These are phyloP conservation scores for Globisporangium uncinulatum DNA, from an alignment of 352 stramenopile species.

Conservation along the genomic window DNA sequence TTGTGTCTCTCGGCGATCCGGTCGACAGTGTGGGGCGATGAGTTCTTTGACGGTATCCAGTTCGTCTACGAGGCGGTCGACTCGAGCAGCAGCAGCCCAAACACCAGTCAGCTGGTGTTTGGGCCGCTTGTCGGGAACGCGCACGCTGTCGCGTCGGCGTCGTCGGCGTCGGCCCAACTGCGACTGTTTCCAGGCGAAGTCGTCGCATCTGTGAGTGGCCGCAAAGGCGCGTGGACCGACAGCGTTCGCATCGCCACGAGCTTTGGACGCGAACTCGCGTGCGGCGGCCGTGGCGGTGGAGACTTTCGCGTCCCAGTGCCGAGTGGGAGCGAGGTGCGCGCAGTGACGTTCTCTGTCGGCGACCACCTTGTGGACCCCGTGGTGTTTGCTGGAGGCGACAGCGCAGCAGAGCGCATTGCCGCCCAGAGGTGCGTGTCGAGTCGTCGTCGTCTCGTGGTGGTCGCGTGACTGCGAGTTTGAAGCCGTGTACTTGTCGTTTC, in stretches of 20 bases:
- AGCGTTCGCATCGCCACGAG: constrained; percentile 55
- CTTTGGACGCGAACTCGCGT: constrained; percentile 48
- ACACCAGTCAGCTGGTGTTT: constrained; percentile 12
- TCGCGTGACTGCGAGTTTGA: not conserved
- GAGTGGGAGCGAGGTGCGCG: constrained; percentile 41
- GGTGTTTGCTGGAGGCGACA: constrained; percentile 34
- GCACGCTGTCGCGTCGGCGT: constrained; percentile 20
- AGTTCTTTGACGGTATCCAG: constrained; percentile 67
- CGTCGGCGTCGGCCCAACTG: constrained; percentile 27
- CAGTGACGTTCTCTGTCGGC: constrained; percentile 50
- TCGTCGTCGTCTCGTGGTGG: not conserved
- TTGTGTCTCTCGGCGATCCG: constrained; percentile 3
- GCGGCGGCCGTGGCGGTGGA: constrained; percentile 52
- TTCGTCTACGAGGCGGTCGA: constrained; percentile 46
- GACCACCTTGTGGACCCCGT: constrained; percentile 59
- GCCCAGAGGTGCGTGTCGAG: constrained; percentile 1
- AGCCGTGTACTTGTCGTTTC: not conserved
- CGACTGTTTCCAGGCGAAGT: constrained; percentile 43
- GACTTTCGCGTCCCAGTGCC: constrained; percentile 38
- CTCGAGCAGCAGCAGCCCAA: constrained; percentile 2
- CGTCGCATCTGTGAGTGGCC: constrained; percentile 39
- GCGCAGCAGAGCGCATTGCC: not conserved
- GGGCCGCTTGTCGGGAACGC: constrained; percentile 51
- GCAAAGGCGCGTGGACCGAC: constrained; percentile 76
- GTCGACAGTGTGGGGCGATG: constrained; percentile 56